A percentile compares a stretch with the other conserved stretches of the same genome.
Conservation (phyloP, 179 eudicot genomes). For the Corrigiola litoralis region DNA sequence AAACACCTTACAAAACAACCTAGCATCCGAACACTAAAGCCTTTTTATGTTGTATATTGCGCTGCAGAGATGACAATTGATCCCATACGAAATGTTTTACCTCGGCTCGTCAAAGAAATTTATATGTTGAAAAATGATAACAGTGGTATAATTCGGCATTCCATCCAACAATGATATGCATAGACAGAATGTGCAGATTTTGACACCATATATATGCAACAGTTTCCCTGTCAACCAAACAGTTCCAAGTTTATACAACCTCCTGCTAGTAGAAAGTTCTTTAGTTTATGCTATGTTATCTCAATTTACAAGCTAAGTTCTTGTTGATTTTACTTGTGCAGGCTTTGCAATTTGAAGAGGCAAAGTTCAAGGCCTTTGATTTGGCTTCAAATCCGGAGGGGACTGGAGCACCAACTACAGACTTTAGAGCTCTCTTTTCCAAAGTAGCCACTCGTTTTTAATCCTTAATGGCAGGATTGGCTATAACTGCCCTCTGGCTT, state of each 20-base stretch:
- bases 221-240: too few relatives aligned
- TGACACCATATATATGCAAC: too few relatives aligned
- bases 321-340: slow-evolving; percentile 21
- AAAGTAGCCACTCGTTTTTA: slow-evolving; percentile 54
- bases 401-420: slow-evolving; percentile 70
- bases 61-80: too few relatives aligned
- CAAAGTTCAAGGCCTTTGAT: slow-evolving; percentile 84
- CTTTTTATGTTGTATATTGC: too few relatives aligned
- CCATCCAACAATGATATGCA: too few relatives aligned
- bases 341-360: slow-evolving; percentile 84
- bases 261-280: not conserved
- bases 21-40: too few relatives aligned
- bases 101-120: too few relatives aligned
- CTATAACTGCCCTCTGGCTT: not conserved
- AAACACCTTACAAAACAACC: too few relatives aligned
- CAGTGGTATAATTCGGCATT: too few relatives aligned
- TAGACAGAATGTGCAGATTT: too few relatives aligned
- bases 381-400: slow-evolving; percentile 88
- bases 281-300: not conserved
- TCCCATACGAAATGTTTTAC: too few relatives aligned
- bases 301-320: not conserved
- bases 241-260: not conserved
- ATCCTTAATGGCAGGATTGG: not conserved
- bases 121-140: too few relatives aligned
- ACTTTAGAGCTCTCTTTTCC: slow-evolving; percentile 74